Base-by-base conservation (phyloP, 495 filamentous ascomycete species). In the Penicillium salamii region DNA sequence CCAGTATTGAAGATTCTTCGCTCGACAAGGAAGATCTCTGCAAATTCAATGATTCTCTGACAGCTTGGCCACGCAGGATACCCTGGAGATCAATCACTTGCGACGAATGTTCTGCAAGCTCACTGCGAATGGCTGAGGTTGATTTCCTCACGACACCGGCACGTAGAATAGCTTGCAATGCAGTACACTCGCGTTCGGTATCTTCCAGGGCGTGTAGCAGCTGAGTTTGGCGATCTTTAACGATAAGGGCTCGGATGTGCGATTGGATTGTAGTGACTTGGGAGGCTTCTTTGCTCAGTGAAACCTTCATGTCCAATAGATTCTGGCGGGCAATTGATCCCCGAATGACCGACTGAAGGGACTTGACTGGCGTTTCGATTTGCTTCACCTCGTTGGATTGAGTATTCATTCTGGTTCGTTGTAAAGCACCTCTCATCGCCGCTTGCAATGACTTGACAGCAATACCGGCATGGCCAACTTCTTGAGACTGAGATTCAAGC, bases 361-460 rank as follows among this genome's bases (percentile, higher is more conserved):
- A 56, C 32, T 61, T 60, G 13, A 74, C 53, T 7, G 45, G 47
- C 15, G 48, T 54, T 37, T 57, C 59, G 28, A 57, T 52, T 36
- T 70, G 37, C 37, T 69, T 52, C 7, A 75, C 66, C 41, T 84
- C 75, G 14, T 77, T 68, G 21, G 80, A 67, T 59, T 89, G 83
- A 17, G 61, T 64, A 38, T 52, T 55, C 43, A 86, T 47, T 34
- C 67, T 67, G 54, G 34, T 53, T 70, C 73, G 49, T 49, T 69
- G 62, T n/a, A 86, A 59, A 12, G 79, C 78, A 36, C 80, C 83
- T 42, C 82, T 63, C 9, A 86, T 72, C 24, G 81, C 80, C 18
- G 83, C 75, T 59, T 78, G 74, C 32, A 78, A 46, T n/a, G 53
- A 57, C 28, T 57, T 59, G 3, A 74, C 52, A 7, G 42, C 45